Evolutionary conservation across 2,329 filamentous ascomycete genomes (phyloP).

Genomic region (Leptographium radiaticola): DNA sequence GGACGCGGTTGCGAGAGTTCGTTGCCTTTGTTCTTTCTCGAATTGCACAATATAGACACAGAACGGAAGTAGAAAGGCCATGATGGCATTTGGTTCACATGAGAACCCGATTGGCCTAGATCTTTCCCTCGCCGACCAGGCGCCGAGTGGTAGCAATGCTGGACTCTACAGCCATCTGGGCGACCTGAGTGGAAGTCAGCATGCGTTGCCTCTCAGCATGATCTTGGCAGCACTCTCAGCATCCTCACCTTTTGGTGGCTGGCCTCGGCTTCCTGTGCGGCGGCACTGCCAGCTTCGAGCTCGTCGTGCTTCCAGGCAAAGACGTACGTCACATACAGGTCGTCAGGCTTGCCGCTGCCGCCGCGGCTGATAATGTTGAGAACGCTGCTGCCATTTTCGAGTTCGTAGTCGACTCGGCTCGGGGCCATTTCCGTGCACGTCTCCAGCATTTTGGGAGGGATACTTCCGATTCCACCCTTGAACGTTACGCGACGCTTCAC

Average conservation of each 20-base stretch:
- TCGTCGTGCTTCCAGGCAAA: conserved; percentile 18
- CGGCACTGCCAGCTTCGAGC: conserved; percentile 12
- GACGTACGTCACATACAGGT: conserved; percentile 20
- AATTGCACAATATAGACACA: too few relatives aligned
- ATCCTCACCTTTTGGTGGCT: conserved; percentile 12
- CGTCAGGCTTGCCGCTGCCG: conserved; percentile 11
- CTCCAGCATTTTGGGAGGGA: conserved; percentile 13
- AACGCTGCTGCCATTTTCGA: conserved; percentile 19
- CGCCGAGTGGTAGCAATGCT: conserved; percentile 15
- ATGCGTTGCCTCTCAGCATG: background rate
- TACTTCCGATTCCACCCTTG: conserved; percentile 1
- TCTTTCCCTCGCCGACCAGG: conserved; percentile 13
- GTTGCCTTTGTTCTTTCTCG: too few relatives aligned
- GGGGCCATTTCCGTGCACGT: conserved; percentile 19
- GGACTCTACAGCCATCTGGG: conserved; percentile 15
- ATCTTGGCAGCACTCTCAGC: background rate
- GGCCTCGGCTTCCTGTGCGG: conserved; percentile 11
- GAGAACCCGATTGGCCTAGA: background rate
- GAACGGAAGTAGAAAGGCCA: background rate
- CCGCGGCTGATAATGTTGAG: conserved; percentile 18
- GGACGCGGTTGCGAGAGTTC: too few relatives aligned
- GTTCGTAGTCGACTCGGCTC: conserved; percentile 17
- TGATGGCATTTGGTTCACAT: background rate
- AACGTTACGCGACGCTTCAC: conserved; percentile 9
- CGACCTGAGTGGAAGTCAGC: conserved; percentile 10